phyloP scores from a whole-genome alignment of 768 basidiomycete species.

The Cyclocybe aegerita region DNA sequence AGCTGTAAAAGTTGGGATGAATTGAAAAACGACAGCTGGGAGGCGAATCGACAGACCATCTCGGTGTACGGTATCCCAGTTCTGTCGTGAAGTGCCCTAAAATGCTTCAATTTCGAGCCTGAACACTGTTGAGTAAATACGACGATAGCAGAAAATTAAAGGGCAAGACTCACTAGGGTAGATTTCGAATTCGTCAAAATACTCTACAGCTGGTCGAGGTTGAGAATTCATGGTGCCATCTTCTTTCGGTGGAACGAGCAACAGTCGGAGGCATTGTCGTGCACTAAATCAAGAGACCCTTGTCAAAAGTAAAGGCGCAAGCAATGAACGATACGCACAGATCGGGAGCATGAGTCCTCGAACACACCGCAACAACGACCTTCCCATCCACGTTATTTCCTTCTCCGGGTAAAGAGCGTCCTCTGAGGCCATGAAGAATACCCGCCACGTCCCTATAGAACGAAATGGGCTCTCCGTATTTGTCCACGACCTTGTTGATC shows the following conservation, averaged over 20 bases:
- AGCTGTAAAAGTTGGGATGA: slow-evolving; percentile 32
- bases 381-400: slow-evolving; percentile 19
- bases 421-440: slow-evolving; percentile 61
- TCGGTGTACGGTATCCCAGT: slow-evolving; percentile 79
- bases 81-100: slow-evolving; percentile 67
- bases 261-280: slow-evolving; percentile 64
- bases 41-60: slow-evolving; percentile 50
- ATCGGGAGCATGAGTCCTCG: slow-evolving; percentile 65
- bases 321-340: slow-evolving; percentile 47
- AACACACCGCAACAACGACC: slow-evolving; percentile 67
- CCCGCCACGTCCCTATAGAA: slow-evolving; percentile 80
- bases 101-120: slow-evolving; percentile 84
- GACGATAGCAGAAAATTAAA: background rate
- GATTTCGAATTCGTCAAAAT: slow-evolving; percentile 73
- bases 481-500: slow-evolving; percentile 52
- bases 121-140: background rate
- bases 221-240: slow-evolving; percentile 25
- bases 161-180: slow-evolving; percentile 52
- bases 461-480: slow-evolving; percentile 50
- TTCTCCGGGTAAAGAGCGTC: slow-evolving; percentile 17
- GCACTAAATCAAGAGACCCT: slow-evolving; percentile 49
- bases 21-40: background rate
- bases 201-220: slow-evolving; percentile 49
- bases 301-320: background rate
- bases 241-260: slow-evolving; percentile 47